Conservation (phyloP, 768 basidiomycete genomes). For the Termitomyces eurrhizus region DNA sequence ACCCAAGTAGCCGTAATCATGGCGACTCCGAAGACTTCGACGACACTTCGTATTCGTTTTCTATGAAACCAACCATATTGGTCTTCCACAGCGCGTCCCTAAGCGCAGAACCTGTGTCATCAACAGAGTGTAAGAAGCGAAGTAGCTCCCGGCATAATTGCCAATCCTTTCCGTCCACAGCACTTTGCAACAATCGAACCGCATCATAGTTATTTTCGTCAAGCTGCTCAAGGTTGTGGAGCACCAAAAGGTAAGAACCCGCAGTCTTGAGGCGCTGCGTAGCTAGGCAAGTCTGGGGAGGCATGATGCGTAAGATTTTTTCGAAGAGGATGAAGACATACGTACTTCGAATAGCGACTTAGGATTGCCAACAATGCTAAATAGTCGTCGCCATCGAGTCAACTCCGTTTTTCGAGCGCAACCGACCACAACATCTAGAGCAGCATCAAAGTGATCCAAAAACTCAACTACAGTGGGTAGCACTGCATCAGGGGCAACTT, state of each 20-base stretch:
- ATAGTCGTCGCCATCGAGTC: conserved; percentile 84
- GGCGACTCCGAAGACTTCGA: conserved; percentile 3
- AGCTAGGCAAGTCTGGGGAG: conserved; percentile 62
- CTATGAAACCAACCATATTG: conserved; percentile 17
- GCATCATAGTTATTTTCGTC: conserved; percentile 79
- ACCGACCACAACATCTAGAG: conserved; percentile 90
- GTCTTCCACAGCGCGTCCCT: conserved; percentile 48
- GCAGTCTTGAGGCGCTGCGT: conserved; percentile 81
- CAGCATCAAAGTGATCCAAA: conserved; percentile 89
- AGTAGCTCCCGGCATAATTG: conserved; percentile 88
- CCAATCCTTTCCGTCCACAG: conserved; percentile 79
- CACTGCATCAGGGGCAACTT: conserved; percentile 33
- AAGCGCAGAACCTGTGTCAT: conserved; percentile 76
- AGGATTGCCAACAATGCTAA: conserved; percentile 88
- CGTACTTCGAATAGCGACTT: conserved; percentile 85
- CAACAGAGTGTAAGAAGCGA: conserved; percentile 89
- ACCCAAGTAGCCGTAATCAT: background rate
- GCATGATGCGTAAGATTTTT: background rate
- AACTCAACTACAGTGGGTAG: conserved; percentile 80
- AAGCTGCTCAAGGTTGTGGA: conserved; percentile 90
- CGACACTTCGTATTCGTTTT: conserved; percentile 10
- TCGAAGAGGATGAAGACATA: background rate
- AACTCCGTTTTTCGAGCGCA: conserved; percentile 97
- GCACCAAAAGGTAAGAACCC: conserved; percentile 86
- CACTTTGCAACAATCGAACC: conserved; percentile 71